A percentile compares a stretch with the other conserved stretches of the same genome.
These are phyloP conservation scores for Kazachstania psychrophila DNA, from an alignment of 805 yeast genomes.

Conservation along the genomic window DNA sequence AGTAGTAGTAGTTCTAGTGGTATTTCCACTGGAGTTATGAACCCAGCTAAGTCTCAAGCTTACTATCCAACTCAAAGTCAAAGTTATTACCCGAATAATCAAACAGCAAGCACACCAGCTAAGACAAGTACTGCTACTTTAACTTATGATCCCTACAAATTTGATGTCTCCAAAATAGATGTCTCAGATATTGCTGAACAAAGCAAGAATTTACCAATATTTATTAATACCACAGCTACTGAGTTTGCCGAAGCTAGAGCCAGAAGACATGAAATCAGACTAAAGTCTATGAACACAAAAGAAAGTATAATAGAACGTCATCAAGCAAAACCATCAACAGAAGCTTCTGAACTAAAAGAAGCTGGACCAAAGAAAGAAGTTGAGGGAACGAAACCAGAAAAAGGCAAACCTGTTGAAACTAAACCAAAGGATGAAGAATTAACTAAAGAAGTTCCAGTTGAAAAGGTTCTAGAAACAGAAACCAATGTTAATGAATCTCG, in stretches of 20 bases:
- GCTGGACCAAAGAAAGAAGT: background rate
- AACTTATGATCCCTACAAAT: constrained; percentile 20
- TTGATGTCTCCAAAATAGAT: constrained; percentile 18
- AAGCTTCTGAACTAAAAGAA: background rate
- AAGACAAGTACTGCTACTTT: constrained; percentile 4
- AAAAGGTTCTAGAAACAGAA: too few species aligned
- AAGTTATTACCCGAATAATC: constrained; percentile 5
- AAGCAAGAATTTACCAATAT: constrained; percentile 22
- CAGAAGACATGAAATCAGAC: constrained; percentile 16
- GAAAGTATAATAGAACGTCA: background rate
- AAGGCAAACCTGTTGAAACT: background rate
- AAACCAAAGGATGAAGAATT: too few species aligned
- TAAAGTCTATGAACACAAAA: constrained; percentile 5
- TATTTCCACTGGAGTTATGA: constrained; percentile 3
- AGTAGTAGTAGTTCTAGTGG: constrained; percentile 3
- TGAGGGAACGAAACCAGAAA: background rate
- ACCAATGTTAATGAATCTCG: too few species aligned
- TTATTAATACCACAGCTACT: constrained; percentile 23
- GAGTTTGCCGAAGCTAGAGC: constrained; percentile 27
- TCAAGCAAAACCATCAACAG: background rate
- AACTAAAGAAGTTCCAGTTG: too few species aligned
- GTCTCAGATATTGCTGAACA: constrained; percentile 5
- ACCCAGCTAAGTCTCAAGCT: constrained; percentile 9
- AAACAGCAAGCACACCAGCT: constrained; percentile 1
- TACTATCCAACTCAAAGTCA: constrained; percentile 12